Evolutionary conservation across 129 eudicot genomes (phyloP).

Genomic region (Tagetes erecta): DNA sequence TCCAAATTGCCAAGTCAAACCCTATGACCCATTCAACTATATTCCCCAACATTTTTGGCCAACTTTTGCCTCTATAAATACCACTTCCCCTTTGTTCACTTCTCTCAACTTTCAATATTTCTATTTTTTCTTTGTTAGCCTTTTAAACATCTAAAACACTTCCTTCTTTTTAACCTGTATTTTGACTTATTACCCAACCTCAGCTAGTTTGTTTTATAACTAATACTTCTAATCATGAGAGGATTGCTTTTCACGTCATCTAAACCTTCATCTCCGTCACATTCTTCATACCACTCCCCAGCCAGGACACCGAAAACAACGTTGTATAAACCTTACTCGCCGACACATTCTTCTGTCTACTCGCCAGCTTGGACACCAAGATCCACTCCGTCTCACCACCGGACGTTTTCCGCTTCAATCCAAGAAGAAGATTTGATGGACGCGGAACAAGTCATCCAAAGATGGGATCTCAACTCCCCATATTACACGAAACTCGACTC

Average conservation of each 20-base stretch:
- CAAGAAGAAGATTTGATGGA: constrained; percentile 51
- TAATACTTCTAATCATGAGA: constrained; percentile 31
- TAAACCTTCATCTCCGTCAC: constrained; percentile 42
- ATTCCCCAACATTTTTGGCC: constrained; percentile 1
- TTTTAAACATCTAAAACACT: not conserved
- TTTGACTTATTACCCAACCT: no score
- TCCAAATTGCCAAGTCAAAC: constrained; percentile 10
- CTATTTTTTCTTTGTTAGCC: not conserved
- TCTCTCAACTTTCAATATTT: constrained; percentile 4
- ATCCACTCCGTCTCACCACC: constrained; percentile 31
- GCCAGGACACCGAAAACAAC: constrained; percentile 1
- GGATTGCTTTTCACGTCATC: constrained; percentile 32
- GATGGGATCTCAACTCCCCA: constrained; percentile 48
- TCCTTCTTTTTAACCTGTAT: not conserved
- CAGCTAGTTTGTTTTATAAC: not conserved
- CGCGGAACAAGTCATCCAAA: constrained; percentile 46
- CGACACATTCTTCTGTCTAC: constrained; percentile 26
- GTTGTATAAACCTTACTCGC: constrained; percentile 44
- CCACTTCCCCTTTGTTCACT: not conserved
- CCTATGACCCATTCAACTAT: constrained; percentile 25
- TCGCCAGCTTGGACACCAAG: constrained; percentile 21
- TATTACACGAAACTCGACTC: constrained; percentile 35
- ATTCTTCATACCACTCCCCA: constrained; percentile 31
- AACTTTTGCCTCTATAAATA: constrained; percentile 33
- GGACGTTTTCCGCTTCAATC: constrained; percentile 40